Evolutionary conservation across 169 alveolate genomes (phyloP).

Genomic region (Plasmodium sp.): DNA sequence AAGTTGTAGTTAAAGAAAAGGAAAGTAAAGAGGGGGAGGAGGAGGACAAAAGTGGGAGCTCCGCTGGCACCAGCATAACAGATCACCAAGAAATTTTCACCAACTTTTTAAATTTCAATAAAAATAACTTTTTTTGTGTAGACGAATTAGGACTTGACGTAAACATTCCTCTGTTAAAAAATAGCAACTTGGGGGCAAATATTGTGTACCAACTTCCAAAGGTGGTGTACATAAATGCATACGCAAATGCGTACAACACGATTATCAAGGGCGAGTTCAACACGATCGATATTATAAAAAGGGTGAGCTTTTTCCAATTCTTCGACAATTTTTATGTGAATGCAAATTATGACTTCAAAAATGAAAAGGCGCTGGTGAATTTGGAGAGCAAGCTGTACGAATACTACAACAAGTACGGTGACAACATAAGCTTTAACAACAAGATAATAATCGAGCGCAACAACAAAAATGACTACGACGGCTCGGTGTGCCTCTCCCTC

Average conservation of each 20-base stretch:
- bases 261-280: slow-evolving; percentile 68
- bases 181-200: slow-evolving; percentile 64
- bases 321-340: slow-evolving; percentile 64
- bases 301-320: slow-evolving; percentile 66
- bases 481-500: slow-evolving; percentile 62
- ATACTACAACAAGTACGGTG: slow-evolving; percentile 60
- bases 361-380: slow-evolving; percentile 57
- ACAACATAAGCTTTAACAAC: slow-evolving; percentile 50
- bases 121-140: slow-evolving; percentile 71
- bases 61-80: background rate
- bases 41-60: background rate
- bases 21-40: slow-evolving; percentile 28
- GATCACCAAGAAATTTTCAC: slow-evolving; percentile 38
- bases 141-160: slow-evolving; percentile 72
- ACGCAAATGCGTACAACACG: slow-evolving; percentile 64
- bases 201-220: slow-evolving; percentile 62
- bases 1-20: slow-evolving; percentile 30
- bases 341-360: slow-evolving; percentile 71
- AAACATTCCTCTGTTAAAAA: slow-evolving; percentile 50
- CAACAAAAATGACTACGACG: slow-evolving; percentile 46
- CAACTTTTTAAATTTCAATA: slow-evolving; percentile 52
- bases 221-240: slow-evolving; percentile 54
- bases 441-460: slow-evolving; percentile 45
- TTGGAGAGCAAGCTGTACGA: slow-evolving; percentile 69
- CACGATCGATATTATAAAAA: slow-evolving; percentile 52